Evolutionary conservation across 108 stramenopile species (phyloP).

Genomic region (Seminavis robusta): DNA sequence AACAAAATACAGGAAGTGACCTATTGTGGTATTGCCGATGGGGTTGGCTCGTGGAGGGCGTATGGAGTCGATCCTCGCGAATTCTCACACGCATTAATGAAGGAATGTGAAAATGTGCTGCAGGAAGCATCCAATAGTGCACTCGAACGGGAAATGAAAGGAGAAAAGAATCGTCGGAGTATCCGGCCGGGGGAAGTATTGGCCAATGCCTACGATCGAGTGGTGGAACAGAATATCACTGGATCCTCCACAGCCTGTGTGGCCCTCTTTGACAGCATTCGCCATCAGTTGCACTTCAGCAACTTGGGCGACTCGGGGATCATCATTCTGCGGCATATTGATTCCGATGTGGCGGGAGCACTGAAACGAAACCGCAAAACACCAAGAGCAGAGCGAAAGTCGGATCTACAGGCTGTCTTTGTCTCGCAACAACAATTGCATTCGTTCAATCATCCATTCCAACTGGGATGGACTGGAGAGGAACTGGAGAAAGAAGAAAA

Average conservation of each 20-base stretch:
- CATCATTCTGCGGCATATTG: slow-evolving; percentile 92
- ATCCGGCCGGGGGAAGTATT: slow-evolving; percentile 68
- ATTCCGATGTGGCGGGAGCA: slow-evolving; percentile 86
- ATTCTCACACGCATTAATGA: slow-evolving; percentile 88
- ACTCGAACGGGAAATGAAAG: slow-evolving; percentile 47
- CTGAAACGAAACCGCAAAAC: slow-evolving; percentile 74
- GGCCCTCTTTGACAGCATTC: slow-evolving; percentile 82
- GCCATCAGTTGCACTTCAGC: slow-evolving; percentile 91
- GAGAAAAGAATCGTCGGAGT: slow-evolving; percentile 48
- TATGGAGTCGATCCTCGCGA: slow-evolving; percentile 91
- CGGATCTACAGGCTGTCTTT: slow-evolving; percentile 91
- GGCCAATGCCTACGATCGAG: slow-evolving; percentile 70
- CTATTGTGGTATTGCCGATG: slow-evolving; percentile 94
- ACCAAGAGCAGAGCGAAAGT: slow-evolving; percentile 68
- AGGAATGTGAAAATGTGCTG: slow-evolving; percentile 66
- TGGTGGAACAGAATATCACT: slow-evolving; percentile 75
- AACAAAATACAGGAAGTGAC: slow-evolving; percentile 52
- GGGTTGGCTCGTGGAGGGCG: slow-evolving; percentile 95
- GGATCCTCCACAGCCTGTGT: slow-evolving; percentile 91
- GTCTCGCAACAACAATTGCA: slow-evolving; percentile 93
- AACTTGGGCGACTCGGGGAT: slow-evolving; percentile 96
- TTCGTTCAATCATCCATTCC: slow-evolving; percentile 96
- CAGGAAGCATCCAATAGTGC: slow-evolving; percentile 51
- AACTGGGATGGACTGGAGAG: slow-evolving; percentile 90
- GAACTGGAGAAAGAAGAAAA: slow-evolving; percentile 45